These are phyloP conservation scores for Saccharum hybrid DNA, from an alignment of 202 grass and related monocot species.

Conservation along the genomic window DNA sequence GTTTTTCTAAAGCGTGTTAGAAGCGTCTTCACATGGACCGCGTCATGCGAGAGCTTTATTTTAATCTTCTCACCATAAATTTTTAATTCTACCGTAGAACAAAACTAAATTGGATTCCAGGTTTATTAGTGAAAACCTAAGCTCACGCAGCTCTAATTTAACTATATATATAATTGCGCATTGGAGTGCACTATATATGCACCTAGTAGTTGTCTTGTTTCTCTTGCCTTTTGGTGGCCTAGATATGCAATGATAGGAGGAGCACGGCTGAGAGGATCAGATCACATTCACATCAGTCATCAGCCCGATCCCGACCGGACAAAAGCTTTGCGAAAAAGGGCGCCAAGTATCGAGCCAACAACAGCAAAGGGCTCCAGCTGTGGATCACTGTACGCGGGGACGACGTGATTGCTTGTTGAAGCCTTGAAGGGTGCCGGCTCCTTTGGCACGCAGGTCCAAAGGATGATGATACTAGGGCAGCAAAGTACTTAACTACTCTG, in stretches of 20 bases:
- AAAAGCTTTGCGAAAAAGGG: neutral
- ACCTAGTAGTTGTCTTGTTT: neutral
- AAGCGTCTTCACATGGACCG: no score
- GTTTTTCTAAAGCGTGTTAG: no score
- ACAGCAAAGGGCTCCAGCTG: neutral
- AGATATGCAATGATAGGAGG: conserved; percentile 38
- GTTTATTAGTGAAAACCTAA: no score
- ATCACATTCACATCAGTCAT: conserved; percentile 25
- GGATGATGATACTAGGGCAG: neutral
- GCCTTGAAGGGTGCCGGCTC: neutral
- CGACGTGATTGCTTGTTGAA: neutral
- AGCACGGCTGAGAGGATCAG: conserved; percentile 19
- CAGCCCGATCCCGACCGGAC: neutral
- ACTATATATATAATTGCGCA: no score
- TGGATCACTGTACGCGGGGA: neutral
- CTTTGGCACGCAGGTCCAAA: neutral
- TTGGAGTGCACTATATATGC: neutral
- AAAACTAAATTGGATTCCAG: no score
- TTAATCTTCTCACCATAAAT: no score
- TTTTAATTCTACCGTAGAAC: no score
- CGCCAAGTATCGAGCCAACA: conserved; percentile 29
- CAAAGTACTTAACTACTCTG: no score
- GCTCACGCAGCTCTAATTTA: no score
- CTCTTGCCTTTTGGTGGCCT: neutral
- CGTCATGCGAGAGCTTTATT: no score